Conservation (phyloP, 225 moss, liverwort and hornwort species). For the Asterella californica region DNA sequence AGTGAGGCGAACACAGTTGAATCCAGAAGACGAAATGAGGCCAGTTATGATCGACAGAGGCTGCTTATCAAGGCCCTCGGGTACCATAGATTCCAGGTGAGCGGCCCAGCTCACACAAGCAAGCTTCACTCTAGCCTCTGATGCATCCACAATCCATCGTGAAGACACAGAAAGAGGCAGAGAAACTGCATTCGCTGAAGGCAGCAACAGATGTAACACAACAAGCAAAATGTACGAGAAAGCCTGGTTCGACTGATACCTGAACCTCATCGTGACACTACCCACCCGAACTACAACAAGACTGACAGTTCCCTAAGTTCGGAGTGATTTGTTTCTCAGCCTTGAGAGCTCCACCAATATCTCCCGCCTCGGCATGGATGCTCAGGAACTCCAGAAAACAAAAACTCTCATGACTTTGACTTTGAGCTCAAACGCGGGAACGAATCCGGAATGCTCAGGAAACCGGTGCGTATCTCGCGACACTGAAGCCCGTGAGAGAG, state of each 20-base stretch:
- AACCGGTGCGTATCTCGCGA: not conserved
- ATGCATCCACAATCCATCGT: constrained; percentile 51
- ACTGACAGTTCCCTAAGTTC: not conserved
- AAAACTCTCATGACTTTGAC: not conserved
- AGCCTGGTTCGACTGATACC: not conserved
- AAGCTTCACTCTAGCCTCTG: constrained; percentile 50
- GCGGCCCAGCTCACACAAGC: constrained; percentile 64
- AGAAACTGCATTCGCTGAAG: not conserved
- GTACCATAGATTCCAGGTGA: constrained; percentile 38
- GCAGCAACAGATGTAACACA: not conserved
- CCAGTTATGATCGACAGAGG: constrained; percentile 30
- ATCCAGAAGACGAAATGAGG: constrained; percentile 35
- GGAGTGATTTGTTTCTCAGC: not conserved
- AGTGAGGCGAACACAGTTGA: constrained; percentile 54
- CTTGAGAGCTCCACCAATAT: not conserved
- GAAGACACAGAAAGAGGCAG: constrained; percentile 39
- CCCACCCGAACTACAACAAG: not conserved
- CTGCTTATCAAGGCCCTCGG: constrained; percentile 51
- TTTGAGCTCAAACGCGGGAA: not conserved
- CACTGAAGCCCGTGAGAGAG: not conserved
- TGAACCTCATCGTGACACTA: not conserved
- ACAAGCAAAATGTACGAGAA: not conserved
- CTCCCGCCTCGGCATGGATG: not conserved
- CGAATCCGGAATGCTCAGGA: not conserved
- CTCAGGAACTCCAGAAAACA: not conserved